Percentiles rank a stretch among this genome's conserved stretches.
Conservation (phyloP, 176 grass and related monocot species). For the Oryza meridionalis region DNA sequence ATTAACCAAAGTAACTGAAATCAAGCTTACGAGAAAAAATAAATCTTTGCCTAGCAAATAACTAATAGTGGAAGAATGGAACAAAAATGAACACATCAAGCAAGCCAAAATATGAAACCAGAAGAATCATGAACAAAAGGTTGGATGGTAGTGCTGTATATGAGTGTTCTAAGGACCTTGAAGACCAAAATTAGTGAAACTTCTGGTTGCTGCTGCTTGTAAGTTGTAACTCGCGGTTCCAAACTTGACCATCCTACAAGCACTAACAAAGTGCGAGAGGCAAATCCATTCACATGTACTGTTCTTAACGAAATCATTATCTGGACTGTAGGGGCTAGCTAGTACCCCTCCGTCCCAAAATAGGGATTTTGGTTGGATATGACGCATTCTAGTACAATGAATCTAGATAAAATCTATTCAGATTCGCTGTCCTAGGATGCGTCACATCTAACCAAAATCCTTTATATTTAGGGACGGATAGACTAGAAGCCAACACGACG, state of each 20-base stretch:
- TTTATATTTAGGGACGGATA: too few relatives aligned
- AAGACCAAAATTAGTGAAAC: neutral
- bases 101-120: neutral
- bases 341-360: too few relatives aligned
- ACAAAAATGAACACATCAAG: neutral
- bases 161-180: neutral
- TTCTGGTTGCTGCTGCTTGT: neutral
- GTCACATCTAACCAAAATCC: too few relatives aligned
- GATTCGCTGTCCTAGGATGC: too few relatives aligned
- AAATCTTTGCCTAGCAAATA: constrained; percentile 10
- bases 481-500: neutral
- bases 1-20: neutral
- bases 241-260: neutral
- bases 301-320: neutral
- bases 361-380: too few relatives aligned
- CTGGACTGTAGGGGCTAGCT: neutral
- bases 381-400: too few relatives aligned
- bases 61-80: neutral
- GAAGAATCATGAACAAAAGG: neutral
- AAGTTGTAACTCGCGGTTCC: neutral
- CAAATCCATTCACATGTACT: neutral
- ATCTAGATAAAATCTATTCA: too few relatives aligned
- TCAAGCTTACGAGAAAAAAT: neutral
- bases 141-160: neutral
- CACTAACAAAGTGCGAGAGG: neutral